These are phyloP conservation scores for Candida tibetensis DNA, from an alignment of 805 yeast species.

Conservation along the genomic window DNA sequence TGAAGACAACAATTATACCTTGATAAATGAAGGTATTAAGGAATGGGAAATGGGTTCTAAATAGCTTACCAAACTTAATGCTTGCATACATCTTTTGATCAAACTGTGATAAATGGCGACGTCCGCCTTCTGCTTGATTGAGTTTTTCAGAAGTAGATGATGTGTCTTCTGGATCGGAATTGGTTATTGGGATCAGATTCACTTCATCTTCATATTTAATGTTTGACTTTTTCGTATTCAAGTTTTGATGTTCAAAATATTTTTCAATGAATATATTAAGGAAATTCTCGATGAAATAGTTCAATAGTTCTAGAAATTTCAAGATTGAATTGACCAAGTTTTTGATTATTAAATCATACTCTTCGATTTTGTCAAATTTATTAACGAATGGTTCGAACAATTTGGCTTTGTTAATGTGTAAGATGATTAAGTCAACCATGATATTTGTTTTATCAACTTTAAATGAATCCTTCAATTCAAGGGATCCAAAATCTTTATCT, in stretches of 20 bases:
- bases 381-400: slow-evolving; percentile 50
- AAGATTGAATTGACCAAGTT: slow-evolving; percentile 36
- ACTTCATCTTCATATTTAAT: background rate
- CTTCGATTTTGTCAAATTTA: slow-evolving; percentile 24
- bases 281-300: slow-evolving; percentile 32
- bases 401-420: slow-evolving; percentile 51
- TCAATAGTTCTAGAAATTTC: slow-evolving; percentile 36
- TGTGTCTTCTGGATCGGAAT: background rate
- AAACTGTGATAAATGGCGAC: background rate
- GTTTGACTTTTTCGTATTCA: background rate
- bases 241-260: slow-evolving; percentile 7
- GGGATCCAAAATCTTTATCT: background rate
- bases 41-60: slow-evolving; percentile 43
- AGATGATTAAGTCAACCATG: slow-evolving; percentile 42
- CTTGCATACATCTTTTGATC: slow-evolving; percentile 3
- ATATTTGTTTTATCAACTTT: slow-evolving; percentile 32
- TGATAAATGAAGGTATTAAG: slow-evolving; percentile 50
- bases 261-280: slow-evolving; percentile 15
- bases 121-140: background rate
- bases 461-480: slow-evolving; percentile 14
- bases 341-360: slow-evolving; percentile 32
- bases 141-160: background rate
- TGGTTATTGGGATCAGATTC: background rate
- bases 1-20: slow-evolving; percentile 50
- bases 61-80: slow-evolving; percentile 31